Evolutionary conservation across 495 filamentous ascomycete species (phyloP).

Genomic region (Daldinia grandis): DNA sequence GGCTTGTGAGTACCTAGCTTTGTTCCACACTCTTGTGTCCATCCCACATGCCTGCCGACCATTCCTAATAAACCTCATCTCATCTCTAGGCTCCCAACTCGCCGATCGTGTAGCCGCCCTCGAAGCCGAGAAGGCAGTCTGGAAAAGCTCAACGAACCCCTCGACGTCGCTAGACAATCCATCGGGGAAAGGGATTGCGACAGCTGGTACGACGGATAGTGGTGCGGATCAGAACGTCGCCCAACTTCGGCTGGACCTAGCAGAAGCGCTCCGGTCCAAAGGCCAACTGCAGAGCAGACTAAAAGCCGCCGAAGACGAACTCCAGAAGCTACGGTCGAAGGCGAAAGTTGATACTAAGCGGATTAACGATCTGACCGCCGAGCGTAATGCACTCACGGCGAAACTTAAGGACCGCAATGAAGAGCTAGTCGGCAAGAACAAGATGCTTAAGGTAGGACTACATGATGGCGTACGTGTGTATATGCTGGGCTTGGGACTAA

Average conservation of each 20-base stretch:
- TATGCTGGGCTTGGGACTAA: constrained; percentile 20
- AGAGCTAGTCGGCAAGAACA: constrained; percentile 82
- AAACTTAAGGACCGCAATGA: constrained; percentile 82
- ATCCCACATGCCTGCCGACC: constrained; percentile 6
- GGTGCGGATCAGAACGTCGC: constrained; percentile 48
- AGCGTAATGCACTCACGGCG: constrained; percentile 66
- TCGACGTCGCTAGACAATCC: background rate
- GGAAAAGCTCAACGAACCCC: constrained; percentile 28
- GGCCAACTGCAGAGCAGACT: constrained; percentile 69
- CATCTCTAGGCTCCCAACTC: constrained; percentile 68
- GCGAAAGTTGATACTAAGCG: constrained; percentile 62
- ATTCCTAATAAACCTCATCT: background rate
- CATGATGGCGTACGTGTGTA: background rate
- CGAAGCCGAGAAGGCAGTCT: constrained; percentile 59
- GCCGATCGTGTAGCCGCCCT: constrained; percentile 70
- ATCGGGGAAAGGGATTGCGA: constrained; percentile 39
- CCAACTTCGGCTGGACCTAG: constrained; percentile 68
- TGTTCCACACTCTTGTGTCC: background rate
- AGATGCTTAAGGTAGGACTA: constrained; percentile 72
- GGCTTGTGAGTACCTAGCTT: constrained; percentile 50
- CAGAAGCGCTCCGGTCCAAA: constrained; percentile 77
- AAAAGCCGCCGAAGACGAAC: constrained; percentile 65
- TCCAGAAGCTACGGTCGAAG: constrained; percentile 66
- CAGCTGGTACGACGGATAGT: constrained; percentile 34
- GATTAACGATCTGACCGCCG: constrained; percentile 68